phyloP scores from a whole-genome alignment of 176 grass and related monocot genomes.

The Eragrostis curvula region DNA sequence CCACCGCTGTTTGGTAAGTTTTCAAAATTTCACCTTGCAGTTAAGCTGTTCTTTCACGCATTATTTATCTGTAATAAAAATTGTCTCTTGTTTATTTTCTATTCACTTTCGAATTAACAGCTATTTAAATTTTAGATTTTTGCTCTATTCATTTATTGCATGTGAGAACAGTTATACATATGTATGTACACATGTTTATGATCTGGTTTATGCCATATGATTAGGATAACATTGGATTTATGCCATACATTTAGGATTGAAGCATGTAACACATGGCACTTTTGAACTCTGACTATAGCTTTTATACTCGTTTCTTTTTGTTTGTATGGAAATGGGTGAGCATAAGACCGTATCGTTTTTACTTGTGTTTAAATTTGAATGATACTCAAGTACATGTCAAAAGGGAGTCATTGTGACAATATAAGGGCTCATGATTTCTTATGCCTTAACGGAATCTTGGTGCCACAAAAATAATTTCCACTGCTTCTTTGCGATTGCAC shows the following conservation, averaged over 20 bases:
- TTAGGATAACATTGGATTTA: not conserved
- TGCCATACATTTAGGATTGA: not conserved
- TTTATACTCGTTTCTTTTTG: not conserved
- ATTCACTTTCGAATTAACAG: conserved; percentile 18
- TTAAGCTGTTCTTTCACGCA: conserved; percentile 5
- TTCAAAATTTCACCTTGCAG: conserved; percentile 14
- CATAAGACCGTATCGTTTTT: not conserved
- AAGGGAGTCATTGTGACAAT: not conserved
- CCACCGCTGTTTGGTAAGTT: conserved; percentile 90
- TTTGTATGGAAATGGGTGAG: conserved; percentile 14
- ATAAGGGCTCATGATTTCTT: not conserved
- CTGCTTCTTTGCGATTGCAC: conserved; percentile 1
- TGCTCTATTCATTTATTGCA: conserved; percentile 1
- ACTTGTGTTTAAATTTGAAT: not conserved
- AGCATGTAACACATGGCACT: not conserved
- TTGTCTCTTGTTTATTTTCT: not conserved
- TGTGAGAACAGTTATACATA: not conserved
- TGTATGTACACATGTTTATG: not conserved
- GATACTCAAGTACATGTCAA: not conserved
- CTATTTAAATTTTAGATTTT: conserved; percentile 20
- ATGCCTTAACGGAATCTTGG: not conserved
- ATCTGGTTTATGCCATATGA: not conserved
- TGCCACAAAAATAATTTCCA: not conserved
- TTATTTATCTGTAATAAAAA: not conserved
- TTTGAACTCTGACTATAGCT: not conserved